Conservation (phyloP, 768 basidiomycete genomes). For the Amanita polypyramis region DNA sequence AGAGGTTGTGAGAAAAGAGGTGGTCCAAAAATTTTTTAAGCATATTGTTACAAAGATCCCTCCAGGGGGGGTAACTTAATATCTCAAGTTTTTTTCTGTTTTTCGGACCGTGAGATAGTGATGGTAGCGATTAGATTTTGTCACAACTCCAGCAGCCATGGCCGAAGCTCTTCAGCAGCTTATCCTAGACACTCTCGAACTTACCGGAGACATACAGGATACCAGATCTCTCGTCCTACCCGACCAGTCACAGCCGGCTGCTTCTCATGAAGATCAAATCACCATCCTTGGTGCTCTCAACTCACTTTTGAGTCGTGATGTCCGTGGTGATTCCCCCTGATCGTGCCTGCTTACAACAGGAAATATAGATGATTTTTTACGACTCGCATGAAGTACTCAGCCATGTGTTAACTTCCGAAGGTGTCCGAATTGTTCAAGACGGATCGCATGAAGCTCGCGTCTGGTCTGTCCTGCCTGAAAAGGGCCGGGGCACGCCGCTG, state of each 20-base stretch:
- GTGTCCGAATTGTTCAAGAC: constrained; percentile 58
- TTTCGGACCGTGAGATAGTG: too few species aligned
- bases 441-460: constrained; percentile 96
- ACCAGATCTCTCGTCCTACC: constrained; percentile 61
- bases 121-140: too few species aligned
- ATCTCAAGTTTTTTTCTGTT: too few species aligned
- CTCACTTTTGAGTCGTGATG: constrained; percentile 80
- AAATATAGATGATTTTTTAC: constrained; percentile 69
- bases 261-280: constrained; percentile 70
- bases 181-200: constrained; percentile 62
- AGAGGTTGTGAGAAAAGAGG: too few species aligned
- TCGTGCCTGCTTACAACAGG: constrained; percentile 6
- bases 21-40: too few species aligned
- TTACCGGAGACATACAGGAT: constrained; percentile 46
- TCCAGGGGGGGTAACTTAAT: too few species aligned
- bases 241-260: constrained; percentile 44
- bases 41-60: too few species aligned
- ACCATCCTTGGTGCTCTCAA: constrained; percentile 85
- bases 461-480: constrained; percentile 72
- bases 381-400: constrained; percentile 67
- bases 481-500: constrained; percentile 60
- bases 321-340: constrained; percentile 23
- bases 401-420: constrained; percentile 76
- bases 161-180: constrained; percentile 74
- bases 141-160: constrained; percentile 29